Conservation (phyloP, 768 basidiomycete genomes). For the Boletus subcaerulescens region DNA sequence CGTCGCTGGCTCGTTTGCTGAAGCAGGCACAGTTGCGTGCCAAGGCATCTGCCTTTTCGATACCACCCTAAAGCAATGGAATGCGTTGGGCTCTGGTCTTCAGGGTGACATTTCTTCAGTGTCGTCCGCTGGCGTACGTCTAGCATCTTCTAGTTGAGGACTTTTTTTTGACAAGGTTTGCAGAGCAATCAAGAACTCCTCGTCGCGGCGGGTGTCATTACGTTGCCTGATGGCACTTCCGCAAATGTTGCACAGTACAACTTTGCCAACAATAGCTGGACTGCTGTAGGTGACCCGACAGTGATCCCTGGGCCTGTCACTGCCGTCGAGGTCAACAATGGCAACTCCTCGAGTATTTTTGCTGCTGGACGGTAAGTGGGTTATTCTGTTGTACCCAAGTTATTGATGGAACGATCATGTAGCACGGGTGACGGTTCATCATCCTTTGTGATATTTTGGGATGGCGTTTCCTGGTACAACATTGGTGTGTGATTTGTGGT, state of each 20-base stretch:
- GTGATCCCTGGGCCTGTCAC: slow-evolving; percentile 87
- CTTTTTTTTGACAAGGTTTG: slow-evolving; percentile 7
- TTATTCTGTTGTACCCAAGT: neutral
- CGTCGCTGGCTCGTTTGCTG: slow-evolving; percentile 84
- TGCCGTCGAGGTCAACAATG: slow-evolving; percentile 80
- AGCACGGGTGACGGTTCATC: slow-evolving; percentile 58
- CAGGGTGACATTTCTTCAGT: slow-evolving; percentile 78
- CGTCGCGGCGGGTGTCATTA: slow-evolving; percentile 77
- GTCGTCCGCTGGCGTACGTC: slow-evolving; percentile 74
- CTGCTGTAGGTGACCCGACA: slow-evolving; percentile 52
- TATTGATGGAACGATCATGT: neutral
- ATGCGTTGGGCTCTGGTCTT: slow-evolving; percentile 72
- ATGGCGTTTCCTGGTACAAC: slow-evolving; percentile 72
- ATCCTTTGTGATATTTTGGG: slow-evolving; percentile 81
- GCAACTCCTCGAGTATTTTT: slow-evolving; percentile 81
- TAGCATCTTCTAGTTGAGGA: neutral
- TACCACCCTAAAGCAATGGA: slow-evolving; percentile 71
- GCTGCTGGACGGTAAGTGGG: slow-evolving; percentile 78
- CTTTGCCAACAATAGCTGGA: slow-evolving; percentile 76
- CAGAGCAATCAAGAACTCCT: slow-evolving; percentile 67
- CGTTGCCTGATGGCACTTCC: slow-evolving; percentile 56
- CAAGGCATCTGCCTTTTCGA: slow-evolving; percentile 78
- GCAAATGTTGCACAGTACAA: slow-evolving; percentile 74
- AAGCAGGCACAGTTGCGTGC: slow-evolving; percentile 74
- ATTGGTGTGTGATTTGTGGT: slow-evolving; percentile 44